Evolutionary conservation across 495 filamentous ascomycete species (phyloP).

Genomic region (Amphirosellinia nigrospora): DNA sequence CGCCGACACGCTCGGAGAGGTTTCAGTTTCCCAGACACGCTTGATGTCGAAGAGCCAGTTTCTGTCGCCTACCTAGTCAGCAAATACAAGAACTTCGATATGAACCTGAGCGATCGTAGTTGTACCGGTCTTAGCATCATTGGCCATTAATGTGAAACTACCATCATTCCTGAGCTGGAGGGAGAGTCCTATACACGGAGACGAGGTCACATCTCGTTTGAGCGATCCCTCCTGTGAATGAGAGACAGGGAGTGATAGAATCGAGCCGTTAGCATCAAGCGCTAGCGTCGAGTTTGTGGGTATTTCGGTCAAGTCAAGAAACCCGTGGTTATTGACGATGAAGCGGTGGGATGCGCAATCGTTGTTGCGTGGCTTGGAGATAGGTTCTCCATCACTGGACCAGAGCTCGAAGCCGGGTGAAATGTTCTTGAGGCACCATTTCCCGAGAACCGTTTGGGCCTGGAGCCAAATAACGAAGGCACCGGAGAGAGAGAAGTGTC

Average conservation of each 20-base stretch:
- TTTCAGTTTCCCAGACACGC: neutral
- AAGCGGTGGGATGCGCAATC: conserved; percentile 6
- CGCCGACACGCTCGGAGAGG: neutral
- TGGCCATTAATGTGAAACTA: neutral
- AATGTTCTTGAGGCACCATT: neutral
- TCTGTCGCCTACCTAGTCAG: neutral
- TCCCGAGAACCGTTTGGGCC: neutral
- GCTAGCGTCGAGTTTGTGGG: neutral
- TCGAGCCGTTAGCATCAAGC: neutral
- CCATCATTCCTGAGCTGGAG: neutral
- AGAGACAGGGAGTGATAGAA: neutral
- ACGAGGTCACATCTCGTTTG: neutral
- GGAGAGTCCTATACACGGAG: neutral
- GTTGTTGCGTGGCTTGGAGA: neutral
- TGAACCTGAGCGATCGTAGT: neutral
- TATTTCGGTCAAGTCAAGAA: conserved; percentile 22
- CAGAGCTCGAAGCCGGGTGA: neutral
- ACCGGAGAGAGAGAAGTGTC: neutral
- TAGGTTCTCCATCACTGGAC: neutral
- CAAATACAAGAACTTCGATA: neutral
- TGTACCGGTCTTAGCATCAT: neutral
- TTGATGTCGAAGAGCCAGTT: neutral
- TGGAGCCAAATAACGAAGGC: neutral
- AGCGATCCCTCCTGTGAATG: neutral
- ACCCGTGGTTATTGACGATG: conserved; percentile 16